phyloP scores from a whole-genome alignment of 768 basidiomycete species.

The Rhodosporidiobolus sp. region DNA sequence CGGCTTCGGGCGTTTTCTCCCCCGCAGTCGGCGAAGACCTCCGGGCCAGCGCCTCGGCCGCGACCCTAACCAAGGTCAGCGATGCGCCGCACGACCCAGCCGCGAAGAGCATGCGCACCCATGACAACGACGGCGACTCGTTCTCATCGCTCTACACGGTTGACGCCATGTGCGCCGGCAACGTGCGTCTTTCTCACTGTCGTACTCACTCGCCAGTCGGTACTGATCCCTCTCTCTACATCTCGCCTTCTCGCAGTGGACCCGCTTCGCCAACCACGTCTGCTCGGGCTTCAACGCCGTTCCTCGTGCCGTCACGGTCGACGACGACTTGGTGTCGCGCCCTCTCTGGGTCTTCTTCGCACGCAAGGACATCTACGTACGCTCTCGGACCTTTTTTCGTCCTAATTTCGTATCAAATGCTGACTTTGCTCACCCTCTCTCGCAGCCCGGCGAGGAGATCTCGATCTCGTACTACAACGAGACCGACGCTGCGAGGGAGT shows the following conservation, averaged over 20 bases:
- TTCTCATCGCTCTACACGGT: conserved; percentile 9
- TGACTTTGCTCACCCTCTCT: neutral
- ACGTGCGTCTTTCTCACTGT: conserved; percentile 6
- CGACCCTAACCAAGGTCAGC: neutral
- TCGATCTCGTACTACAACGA: conserved; percentile 16
- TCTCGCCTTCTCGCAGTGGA: conserved; percentile 27
- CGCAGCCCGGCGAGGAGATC: conserved; percentile 38
- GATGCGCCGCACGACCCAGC: too few relatives aligned
- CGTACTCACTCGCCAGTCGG: neutral
- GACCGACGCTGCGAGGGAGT: neutral
- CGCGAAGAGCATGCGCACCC: too few relatives aligned
- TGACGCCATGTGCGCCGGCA: conserved; percentile 30
- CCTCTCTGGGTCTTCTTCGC: conserved; percentile 37
- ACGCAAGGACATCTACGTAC: conserved; percentile 1
- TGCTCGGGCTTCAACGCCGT: conserved; percentile 18
- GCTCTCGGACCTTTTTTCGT: neutral
- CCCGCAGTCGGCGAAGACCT: conserved; percentile 12
- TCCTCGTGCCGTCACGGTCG: conserved; percentile 10
- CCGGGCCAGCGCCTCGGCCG: neutral
- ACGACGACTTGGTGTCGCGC: conserved; percentile 14
- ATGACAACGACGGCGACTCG: neutral
- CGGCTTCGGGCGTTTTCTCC: too few relatives aligned
- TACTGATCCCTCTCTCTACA: accelerated
- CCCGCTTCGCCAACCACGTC: conserved; percentile 33
- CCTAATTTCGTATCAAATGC: neutral